Evolutionary conservation across 2,329 filamentous ascomycete species (phyloP).

Genomic region (Sclerotinia subarctica): DNA sequence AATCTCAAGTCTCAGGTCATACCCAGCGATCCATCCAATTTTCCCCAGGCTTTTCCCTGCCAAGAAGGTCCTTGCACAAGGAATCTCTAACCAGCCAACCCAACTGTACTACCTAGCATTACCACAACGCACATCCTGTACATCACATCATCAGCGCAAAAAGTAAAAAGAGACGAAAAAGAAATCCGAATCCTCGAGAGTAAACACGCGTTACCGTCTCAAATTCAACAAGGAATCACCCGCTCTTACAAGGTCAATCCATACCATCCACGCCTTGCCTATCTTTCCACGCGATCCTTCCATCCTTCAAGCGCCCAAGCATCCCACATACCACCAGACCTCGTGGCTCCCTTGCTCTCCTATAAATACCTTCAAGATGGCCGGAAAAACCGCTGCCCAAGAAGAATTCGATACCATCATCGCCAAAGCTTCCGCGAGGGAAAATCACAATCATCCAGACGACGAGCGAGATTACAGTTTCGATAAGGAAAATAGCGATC

Average conservation of each 20-base stretch:
- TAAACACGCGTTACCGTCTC: background rate
- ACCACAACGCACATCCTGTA: background rate
- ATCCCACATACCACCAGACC: slow-evolving; percentile 24
- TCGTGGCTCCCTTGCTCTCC: slow-evolving; percentile 24
- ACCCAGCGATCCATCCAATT: background rate
- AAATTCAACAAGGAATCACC: background rate
- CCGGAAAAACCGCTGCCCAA: slow-evolving; percentile 54
- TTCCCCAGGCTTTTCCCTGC: background rate
- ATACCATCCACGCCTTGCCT: background rate
- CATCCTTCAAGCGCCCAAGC: slow-evolving; percentile 13
- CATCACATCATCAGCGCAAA: slow-evolving; percentile 4
- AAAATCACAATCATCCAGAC: slow-evolving; percentile 44
- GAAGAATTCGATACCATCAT: slow-evolving; percentile 65
- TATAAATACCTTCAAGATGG: slow-evolving; percentile 29
- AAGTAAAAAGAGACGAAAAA: background rate
- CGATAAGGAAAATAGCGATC: slow-evolving; percentile 54
- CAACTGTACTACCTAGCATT: background rate
- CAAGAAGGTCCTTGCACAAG: slow-evolving; percentile 13
- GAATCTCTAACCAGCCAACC: slow-evolving; percentile 14
- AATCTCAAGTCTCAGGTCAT: background rate
- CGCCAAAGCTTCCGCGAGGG: slow-evolving; percentile 48
- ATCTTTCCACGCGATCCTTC: slow-evolving; percentile 17
- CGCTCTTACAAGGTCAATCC: slow-evolving; percentile 4
- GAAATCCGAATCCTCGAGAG: background rate
- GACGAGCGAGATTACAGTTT: slow-evolving; percentile 55